Conservation (phyloP, 768 basidiomycete species). For the Leccinellum rugosiceps region DNA sequence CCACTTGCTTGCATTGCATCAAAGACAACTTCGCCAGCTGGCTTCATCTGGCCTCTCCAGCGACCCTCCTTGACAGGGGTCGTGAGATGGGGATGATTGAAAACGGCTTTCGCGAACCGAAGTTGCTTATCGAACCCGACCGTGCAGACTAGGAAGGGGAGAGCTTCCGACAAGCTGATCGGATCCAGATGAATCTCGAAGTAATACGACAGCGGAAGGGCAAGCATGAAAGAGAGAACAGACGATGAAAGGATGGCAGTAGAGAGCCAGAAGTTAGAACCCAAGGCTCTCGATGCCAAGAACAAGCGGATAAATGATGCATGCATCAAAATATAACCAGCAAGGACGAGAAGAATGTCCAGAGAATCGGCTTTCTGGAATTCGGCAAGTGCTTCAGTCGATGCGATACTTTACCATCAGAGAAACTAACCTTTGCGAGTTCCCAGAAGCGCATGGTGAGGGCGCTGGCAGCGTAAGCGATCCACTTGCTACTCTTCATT, state of each 20-base stretch:
- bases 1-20: constrained; percentile 81
- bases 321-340: constrained; percentile 96
- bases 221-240: constrained; percentile 78
- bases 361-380: constrained; percentile 86
- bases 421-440: constrained; percentile 62
- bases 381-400: constrained; percentile 14
- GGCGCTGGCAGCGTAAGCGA: constrained; percentile 79
- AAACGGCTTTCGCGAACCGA: constrained; percentile 84
- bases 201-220: constrained; percentile 72
- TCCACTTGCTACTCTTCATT: constrained; percentile 83
- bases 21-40: constrained; percentile 80
- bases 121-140: constrained; percentile 98
- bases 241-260: constrained; percentile 78
- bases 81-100: constrained; percentile 71
- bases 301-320: constrained; percentile 90
- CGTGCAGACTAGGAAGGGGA: constrained; percentile 97
- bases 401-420: neutral
- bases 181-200: constrained; percentile 89
- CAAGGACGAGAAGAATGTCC: constrained; percentile 91
- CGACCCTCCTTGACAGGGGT: constrained; percentile 37
- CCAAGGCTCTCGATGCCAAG: constrained; percentile 81
- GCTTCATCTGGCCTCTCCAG: constrained; percentile 53
- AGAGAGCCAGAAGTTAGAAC: constrained; percentile 65
- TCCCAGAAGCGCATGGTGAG: constrained; percentile 82
- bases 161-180: constrained; percentile 88